These are phyloP conservation scores for Lachnellula cervina DNA, from an alignment of 2,329 filamentous ascomycete species.

Conservation along the genomic window DNA sequence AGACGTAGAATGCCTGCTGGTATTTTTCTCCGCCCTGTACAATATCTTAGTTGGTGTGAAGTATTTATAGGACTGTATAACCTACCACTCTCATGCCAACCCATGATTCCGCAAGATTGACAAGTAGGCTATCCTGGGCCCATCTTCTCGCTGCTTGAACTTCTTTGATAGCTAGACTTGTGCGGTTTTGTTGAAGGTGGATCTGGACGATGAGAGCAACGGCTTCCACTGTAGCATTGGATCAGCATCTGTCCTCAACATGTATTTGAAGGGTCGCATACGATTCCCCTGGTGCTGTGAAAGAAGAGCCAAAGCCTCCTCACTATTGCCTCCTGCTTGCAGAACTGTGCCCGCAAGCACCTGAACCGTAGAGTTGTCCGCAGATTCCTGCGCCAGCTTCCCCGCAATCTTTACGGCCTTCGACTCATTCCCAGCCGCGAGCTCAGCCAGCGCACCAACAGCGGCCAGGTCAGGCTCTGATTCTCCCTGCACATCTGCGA, in stretches of 20 bases:
- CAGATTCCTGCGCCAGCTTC: conserved; percentile 59
- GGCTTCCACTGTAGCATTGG: conserved; percentile 53
- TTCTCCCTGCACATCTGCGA: conserved; percentile 61
- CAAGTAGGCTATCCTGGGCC: conserved; percentile 89
- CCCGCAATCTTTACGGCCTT: conserved; percentile 60
- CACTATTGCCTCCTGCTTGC: conserved; percentile 72
- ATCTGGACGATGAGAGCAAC: conserved; percentile 90
- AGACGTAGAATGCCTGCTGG: conserved; percentile 95
- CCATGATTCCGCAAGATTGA: conserved; percentile 95
- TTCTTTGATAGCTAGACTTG: conserved; percentile 86
- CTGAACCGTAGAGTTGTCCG: conserved; percentile 77
- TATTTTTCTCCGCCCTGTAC: conserved; percentile 85
- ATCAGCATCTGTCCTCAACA: conserved; percentile 13
- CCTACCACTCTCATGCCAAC: conserved; percentile 79
- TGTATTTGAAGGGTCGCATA: conserved; percentile 39
- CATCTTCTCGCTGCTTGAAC: conserved; percentile 81
- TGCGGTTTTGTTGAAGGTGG: conserved; percentile 84
- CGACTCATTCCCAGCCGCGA: conserved; percentile 53
- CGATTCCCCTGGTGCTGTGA: conserved; percentile 80
- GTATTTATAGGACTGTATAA: conserved; percentile 10
- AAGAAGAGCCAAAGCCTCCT: conserved; percentile 77
- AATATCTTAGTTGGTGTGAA: not conserved
- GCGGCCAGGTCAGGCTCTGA: conserved; percentile 69
- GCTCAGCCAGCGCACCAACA: conserved; percentile 70
- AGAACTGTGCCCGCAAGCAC: conserved; percentile 77